Evolutionary conservation across 495 filamentous ascomycete species (phyloP).

Genomic region (Schizothecium vesticola): DNA sequence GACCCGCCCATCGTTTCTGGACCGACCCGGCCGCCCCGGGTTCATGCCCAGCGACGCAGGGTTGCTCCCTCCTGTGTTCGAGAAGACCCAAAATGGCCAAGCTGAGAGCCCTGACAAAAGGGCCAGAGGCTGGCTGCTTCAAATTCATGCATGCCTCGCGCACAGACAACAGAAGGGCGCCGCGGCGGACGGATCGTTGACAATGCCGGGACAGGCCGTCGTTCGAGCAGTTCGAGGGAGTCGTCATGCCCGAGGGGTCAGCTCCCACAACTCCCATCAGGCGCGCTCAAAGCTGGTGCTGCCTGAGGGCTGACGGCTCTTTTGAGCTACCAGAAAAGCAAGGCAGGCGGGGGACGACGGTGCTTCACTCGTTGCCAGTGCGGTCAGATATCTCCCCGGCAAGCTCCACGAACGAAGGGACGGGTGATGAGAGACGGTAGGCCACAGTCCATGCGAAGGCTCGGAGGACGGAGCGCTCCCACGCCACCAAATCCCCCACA

Average conservation of each 20-base stretch:
- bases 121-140: conserved; percentile 20
- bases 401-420: not conserved
- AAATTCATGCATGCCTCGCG: conserved; percentile 28
- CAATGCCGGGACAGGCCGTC: conserved; percentile 26
- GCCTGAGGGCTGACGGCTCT: not conserved
- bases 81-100: conserved; percentile 13
- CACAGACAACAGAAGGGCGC: conserved; percentile 21
- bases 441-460: not conserved
- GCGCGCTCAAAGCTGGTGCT: not conserved
- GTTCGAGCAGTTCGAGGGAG: conserved; percentile 16
- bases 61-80: conserved; percentile 8
- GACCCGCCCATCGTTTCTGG: not conserved
- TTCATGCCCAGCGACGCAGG: not conserved
- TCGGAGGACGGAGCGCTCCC: conserved; percentile 3
- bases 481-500: not conserved
- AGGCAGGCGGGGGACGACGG: not conserved
- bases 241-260: not conserved
- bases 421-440: not conserved
- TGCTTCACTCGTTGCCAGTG: not conserved
- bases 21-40: conserved; percentile 2
- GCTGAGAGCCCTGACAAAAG: conserved; percentile 12
- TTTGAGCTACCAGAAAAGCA: not conserved
- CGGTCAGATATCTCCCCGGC: not conserved
- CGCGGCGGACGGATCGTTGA: conserved; percentile 17
- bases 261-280: not conserved